Evolutionary conservation across 441 rosid species (phyloP).

Genomic region (Populus trichocarpa): DNA sequence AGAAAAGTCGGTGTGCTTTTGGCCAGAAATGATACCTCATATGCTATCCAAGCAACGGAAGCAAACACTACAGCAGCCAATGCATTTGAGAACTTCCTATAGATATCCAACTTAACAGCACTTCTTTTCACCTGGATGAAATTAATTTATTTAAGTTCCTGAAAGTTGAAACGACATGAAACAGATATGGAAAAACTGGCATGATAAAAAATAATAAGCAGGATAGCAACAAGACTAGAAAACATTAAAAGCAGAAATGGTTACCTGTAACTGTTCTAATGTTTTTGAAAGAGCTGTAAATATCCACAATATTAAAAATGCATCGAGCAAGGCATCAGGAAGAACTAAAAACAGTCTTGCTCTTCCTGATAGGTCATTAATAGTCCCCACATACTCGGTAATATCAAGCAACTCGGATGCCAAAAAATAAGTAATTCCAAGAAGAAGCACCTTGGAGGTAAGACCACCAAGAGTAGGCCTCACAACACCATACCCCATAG

Average conservation of each 20-base stretch:
- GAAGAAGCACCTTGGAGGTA: slow-evolving; percentile 81
- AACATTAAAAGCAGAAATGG: slow-evolving; percentile 7
- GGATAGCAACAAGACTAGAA: not conserved
- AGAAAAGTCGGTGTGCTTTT: not conserved
- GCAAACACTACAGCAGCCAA: slow-evolving; percentile 73
- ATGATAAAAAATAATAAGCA: slow-evolving; percentile 3
- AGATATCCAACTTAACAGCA: slow-evolving; percentile 82
- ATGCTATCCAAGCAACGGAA: slow-evolving; percentile 88
- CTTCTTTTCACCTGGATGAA: slow-evolving; percentile 69
- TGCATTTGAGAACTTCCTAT: slow-evolving; percentile 94
- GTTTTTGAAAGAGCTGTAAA: slow-evolving; percentile 86
- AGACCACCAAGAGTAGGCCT: slow-evolving; percentile 96
- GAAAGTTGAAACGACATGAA: slow-evolving; percentile 15
- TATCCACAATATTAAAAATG: slow-evolving; percentile 91
- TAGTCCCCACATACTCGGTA: slow-evolving; percentile 80
- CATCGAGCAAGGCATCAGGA: slow-evolving; percentile 89
- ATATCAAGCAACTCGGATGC: slow-evolving; percentile 89
- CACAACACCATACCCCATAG: slow-evolving; percentile 99
- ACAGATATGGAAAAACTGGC: not conserved
- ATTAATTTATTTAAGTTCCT: slow-evolving; percentile 12
- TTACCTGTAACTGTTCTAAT: slow-evolving; percentile 88
- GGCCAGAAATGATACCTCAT: slow-evolving; percentile 61
- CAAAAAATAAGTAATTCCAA: slow-evolving; percentile 80
- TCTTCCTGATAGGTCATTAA: slow-evolving; percentile 87
- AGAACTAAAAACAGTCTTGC: slow-evolving; percentile 85